Conservation (phyloP, 78 protist genomes). For the Dictyostelium firmibasis region DNA sequence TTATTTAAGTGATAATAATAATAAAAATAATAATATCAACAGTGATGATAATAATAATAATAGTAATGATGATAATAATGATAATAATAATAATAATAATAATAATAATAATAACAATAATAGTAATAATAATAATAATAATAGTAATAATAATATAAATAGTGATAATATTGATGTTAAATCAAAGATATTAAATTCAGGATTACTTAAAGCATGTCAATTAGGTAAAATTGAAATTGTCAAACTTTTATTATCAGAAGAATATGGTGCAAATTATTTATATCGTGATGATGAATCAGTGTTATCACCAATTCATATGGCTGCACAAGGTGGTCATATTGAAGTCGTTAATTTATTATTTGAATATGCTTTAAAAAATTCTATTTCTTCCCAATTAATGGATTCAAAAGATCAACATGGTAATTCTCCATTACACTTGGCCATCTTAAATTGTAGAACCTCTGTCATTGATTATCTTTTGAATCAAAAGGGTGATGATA, state of each 20-base stretch:
- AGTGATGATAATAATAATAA: too few species aligned
- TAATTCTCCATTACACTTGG: not conserved
- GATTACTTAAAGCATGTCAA: not conserved
- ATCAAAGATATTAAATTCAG: not conserved
- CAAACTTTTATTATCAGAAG: not conserved
- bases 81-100: too few species aligned
- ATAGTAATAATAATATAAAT: too few species aligned
- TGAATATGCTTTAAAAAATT: not conserved
- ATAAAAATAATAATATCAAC: not conserved
- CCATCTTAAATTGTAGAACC: not conserved
- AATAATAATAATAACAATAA: too few species aligned
- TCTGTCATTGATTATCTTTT: not conserved
- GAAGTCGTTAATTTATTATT: not conserved
- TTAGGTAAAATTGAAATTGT: not conserved
- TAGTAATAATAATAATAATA: too few species aligned
- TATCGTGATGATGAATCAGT: not conserved
- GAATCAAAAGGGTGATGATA: not conserved
- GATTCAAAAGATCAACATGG: not conserved
- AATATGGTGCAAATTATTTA: not conserved
- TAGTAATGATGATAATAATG: too few species aligned
- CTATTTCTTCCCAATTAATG: not conserved
- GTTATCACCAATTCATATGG: not conserved
- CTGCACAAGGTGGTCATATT: constrained; percentile 23
- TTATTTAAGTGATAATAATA: not conserved
- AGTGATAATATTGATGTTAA: not conserved